Evolutionary conservation across 2,329 filamentous ascomycete species (phyloP), one percentile per base, ranked within the genome.

Genomic region (Colletotrichum coccodes): DNA sequence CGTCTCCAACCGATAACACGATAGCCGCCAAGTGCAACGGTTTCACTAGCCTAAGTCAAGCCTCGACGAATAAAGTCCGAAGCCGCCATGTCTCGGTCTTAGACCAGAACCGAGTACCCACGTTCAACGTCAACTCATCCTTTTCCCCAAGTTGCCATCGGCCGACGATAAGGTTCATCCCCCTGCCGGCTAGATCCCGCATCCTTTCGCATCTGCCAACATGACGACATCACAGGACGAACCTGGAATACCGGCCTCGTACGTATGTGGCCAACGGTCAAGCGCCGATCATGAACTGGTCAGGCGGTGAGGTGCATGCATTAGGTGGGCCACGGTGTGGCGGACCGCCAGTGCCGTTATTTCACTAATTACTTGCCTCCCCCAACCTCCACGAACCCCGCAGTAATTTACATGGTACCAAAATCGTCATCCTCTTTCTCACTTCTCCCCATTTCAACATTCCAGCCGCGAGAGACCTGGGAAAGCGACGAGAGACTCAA

Each of bases 231-330:
- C 14, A 8, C 56, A 36, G 18, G 26, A 46, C 32, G 38, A 32
- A 30, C 12, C 52, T 36, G 36, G 53, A 21, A n/a, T 8, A 36
- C n/a, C 28, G n/a, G 4, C 30, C 28, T 47, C 12, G 23, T 32
- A 50, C 16, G 32, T 26, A 44, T 60, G 44, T 60, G 44, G 57
- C 57, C 57, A 60, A 50, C 57, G 21, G 30, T 28, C 23, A 18
- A 59, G 32, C 32, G 57, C 44, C 32, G 57, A 60, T 60, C 57
- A 40, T 38, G 57, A 60, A 60, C 44, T 21, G 57, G 57, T 60
- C 57, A 60, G 57, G 57, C 57, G 57, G 57, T 60, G 57, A 60
- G 57, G 57, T 60, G 57, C 57, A 60, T 60, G 32, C 30, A 30
- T 38, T 50, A 16, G 34, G 57, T 47, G 57, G 57, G 32, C 21